Base-by-base conservation (phyloP, 768 basidiomycete species). In the Lactarius psammicola region DNA sequence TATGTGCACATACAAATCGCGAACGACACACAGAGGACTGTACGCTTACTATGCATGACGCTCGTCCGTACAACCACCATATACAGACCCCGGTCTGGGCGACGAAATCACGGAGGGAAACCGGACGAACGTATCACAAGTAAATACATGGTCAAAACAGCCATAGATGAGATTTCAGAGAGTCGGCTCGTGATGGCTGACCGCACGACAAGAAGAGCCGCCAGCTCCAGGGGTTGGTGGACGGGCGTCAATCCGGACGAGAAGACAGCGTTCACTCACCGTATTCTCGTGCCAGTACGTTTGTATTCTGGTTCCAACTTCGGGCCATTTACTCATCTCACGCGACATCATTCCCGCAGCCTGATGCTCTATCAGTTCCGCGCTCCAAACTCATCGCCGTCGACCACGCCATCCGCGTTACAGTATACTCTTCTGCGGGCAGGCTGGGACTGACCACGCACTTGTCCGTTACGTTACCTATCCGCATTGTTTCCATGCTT, bases 141-240 rank as follows among this genome's bases (percentile, higher is more conserved):
- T 73, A 82, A 85, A 6, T 89, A 86, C 72, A 83, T 86, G 73
- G 85, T 87, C 0, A 77, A 82, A 44, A 86, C 87, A 5, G 82
- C 77, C 20, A 78, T 80, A 60, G 90, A 88, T 73, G 81, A 85
- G 67, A 80, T 95, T 1, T 83, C 87, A 1, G 86, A 87, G 71
- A 82, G 84, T 36, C 78, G 78, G 4, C 80, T 96, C 31, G 85
- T 87, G 69, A 85, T 87, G 73, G 85, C 87, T 7, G 84, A 88
- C 57, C 81, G 81, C 46, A 84, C 83, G 31, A 76, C 85, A 8
- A 82, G 83, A 67, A 89, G 90, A 2, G 82, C 86, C 72, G 90
- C 88, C 11, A 93, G 89, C 49, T 89, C 87, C 28, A 88, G 86
- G 71, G 94, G 94, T 1, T 96, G 92, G 90, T 96, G 94, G 94